Evolutionary conservation across 192 early-diverging fungal species (phyloP), one percentile per base, ranked within the genome.

Genomic region (Chytriomyces sp.): DNA sequence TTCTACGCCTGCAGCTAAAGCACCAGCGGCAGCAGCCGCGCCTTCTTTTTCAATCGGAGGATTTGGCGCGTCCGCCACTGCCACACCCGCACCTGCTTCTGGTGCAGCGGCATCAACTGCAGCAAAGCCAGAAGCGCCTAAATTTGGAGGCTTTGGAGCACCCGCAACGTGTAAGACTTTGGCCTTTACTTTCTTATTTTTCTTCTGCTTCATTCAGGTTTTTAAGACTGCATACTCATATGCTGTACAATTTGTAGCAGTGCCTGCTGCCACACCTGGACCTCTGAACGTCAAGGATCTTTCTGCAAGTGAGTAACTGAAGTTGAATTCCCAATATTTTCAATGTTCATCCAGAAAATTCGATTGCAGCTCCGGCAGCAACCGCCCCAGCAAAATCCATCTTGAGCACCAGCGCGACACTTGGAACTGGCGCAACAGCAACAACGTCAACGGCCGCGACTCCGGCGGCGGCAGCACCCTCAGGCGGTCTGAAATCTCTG

Each of bases 401-500:
- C 69, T 5, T 44, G 6, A 77, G 89, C 59, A 62, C 87, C 9
- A 66, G 82, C 20, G 35, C 35, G 35, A 35, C 35, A 35, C 35
- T 35, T 35, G 35, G 35, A 35, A 76, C 86, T 68, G 78, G 73
- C 43, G 72, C 84, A 43, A 57, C 76, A 9, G 13, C 79, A 7
- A 64, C 84, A 44, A 60, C 81, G 3, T 23, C 83, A 0, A 49
- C 87, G 9, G 66, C 83, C 7, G 63, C 74, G 45, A 48, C 79
- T 24, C 50, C 85, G 5, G 74, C 84, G 1, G 64, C 66, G 45
- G 73, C 85, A 7, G 61, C 80, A 8, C 9, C 69, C 13, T 80
- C 88, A n/a, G 77, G 45, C 11, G 73, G 83, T 50, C 62, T 80
- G 8, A 74, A 78, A 45, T 83, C 90, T 45, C 76, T 96, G 77